Evolutionary conservation across 768 basidiomycete genomes (phyloP).

Genomic region (Lenzites betulinus): DNA sequence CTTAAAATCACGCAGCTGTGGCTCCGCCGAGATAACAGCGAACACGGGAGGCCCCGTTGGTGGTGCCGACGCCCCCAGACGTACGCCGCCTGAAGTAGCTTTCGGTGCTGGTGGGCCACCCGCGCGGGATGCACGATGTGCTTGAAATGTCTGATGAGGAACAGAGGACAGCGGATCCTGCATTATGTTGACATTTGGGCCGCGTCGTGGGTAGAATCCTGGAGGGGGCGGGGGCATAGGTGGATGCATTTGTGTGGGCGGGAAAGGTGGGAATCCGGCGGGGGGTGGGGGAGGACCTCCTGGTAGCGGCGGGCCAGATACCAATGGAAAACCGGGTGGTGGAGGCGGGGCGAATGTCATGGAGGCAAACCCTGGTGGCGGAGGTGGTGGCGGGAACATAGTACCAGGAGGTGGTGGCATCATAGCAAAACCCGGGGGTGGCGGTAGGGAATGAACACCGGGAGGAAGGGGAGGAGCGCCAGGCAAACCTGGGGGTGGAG

Average conservation of each 20-base stretch:
- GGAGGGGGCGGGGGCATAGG: constrained; percentile 51
- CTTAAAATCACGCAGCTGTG: constrained; percentile 89
- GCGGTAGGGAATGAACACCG: not conserved
- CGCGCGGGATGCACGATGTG: constrained; percentile 53
- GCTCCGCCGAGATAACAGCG: constrained; percentile 81
- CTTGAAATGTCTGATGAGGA: constrained; percentile 80
- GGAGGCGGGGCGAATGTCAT: constrained; percentile 21
- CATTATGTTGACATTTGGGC: constrained; percentile 51
- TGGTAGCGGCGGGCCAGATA: constrained; percentile 27
- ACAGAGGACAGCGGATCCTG: constrained; percentile 79
- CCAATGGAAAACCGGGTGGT: constrained; percentile 26
- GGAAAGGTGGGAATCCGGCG: constrained; percentile 27
- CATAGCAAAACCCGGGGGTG: constrained; percentile 4
- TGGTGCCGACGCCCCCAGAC: constrained; percentile 30
- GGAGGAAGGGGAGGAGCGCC: not conserved
- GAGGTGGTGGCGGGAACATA: constrained; percentile 23
- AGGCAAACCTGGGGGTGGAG: constrained; percentile 25
- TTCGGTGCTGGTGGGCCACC: constrained; percentile 34
- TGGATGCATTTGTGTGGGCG: constrained; percentile 28
- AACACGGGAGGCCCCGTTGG: constrained; percentile 42
- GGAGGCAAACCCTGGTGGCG: constrained; percentile 29
- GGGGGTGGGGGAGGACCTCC: constrained; percentile 43
- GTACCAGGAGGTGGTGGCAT: constrained; percentile 21
- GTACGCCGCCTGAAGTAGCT: constrained; percentile 26
- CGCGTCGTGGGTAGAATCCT: constrained; percentile 63